Percentiles rank a stretch among this genome's conserved stretches.
phyloP scores from a whole-genome alignment of 345 rosid species.

The Brassica cretica region DNA sequence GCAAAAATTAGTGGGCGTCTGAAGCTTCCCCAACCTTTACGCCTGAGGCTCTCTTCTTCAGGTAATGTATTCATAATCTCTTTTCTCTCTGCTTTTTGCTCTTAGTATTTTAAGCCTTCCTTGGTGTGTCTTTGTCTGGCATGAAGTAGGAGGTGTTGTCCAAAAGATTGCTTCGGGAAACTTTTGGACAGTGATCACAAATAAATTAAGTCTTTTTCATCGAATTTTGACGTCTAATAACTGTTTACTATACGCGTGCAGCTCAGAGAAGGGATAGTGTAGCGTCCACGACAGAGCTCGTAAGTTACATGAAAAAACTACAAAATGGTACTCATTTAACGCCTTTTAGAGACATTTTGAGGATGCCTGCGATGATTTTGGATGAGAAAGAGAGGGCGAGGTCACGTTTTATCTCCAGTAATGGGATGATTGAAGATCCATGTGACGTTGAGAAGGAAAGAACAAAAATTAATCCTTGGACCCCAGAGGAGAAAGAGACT shows the following conservation, averaged over 20 bases:
- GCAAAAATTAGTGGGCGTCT: slow-evolving; percentile 49
- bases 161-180: background rate
- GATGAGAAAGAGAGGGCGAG: slow-evolving; percentile 67
- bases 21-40: slow-evolving; percentile 67
- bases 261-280: slow-evolving; percentile 61
- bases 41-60: slow-evolving; percentile 64
- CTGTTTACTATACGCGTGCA: slow-evolving; percentile 28
- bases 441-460: slow-evolving; percentile 85
- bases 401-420: slow-evolving; percentile 68
- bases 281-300: slow-evolving; percentile 52
- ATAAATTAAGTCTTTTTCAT: background rate
- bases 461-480: slow-evolving; percentile 86
- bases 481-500: slow-evolving; percentile 68
- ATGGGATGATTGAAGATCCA: slow-evolving; percentile 93
- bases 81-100: slow-evolving; percentile 3
- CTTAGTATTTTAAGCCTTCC: background rate
- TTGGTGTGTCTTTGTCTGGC: background rate
- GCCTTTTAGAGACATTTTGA: slow-evolving; percentile 61
- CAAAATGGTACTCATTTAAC: slow-evolving; percentile 50
- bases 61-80: slow-evolving; percentile 48
- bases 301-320: slow-evolving; percentile 56
- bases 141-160: slow-evolving; percentile 20
- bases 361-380: slow-evolving; percentile 87
- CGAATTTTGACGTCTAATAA: background rate
- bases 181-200: background rate